phyloP scores from a whole-genome alignment of 805 yeast genomes.

The Metschnikowia continentalis region DNA sequence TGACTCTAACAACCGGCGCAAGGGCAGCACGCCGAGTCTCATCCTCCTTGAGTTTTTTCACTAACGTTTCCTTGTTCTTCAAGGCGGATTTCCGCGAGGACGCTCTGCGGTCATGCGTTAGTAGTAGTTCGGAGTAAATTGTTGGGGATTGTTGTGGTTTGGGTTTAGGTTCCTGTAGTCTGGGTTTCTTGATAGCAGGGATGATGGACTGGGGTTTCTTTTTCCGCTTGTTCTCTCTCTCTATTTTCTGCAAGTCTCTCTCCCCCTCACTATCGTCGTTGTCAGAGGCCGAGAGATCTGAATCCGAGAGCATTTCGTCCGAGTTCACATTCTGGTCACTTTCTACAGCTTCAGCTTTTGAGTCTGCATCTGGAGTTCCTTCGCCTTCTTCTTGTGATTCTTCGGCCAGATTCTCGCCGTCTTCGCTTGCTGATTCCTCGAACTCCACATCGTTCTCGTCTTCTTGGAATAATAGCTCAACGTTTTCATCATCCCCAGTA shows the following conservation, averaged over 20 bases:
- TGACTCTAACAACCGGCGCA: constrained; percentile 38
- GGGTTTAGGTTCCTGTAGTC: constrained; percentile 20
- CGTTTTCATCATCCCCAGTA: constrained; percentile 72
- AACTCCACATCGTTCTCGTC: constrained; percentile 32
- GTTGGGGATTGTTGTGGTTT: constrained; percentile 25
- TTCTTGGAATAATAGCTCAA: constrained; percentile 64
- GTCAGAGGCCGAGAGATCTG: constrained; percentile 48
- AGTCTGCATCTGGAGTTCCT: constrained; percentile 10
- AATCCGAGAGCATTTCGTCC: constrained; percentile 54
- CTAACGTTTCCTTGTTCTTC: constrained; percentile 70
- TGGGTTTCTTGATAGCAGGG: constrained; percentile 33
- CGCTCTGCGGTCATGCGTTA: constrained; percentile 55
- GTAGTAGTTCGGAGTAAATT: constrained; percentile 46
- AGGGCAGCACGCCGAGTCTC: constrained; percentile 55
- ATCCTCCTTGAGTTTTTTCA: constrained; percentile 63
- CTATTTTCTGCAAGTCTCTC: constrained; percentile 50
- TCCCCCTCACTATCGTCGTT: constrained; percentile 70
- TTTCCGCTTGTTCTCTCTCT: constrained; percentile 31
- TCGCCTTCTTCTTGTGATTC: constrained; percentile 22
- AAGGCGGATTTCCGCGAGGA: constrained; percentile 77
- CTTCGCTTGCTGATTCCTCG: constrained; percentile 16
- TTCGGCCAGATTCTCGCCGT: constrained; percentile 25
- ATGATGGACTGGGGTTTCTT: constrained; percentile 21
- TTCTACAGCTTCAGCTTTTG: constrained; percentile 11
- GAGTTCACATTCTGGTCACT: constrained; percentile 23